A percentile compares a stretch with the other conserved stretches of the same genome.
These are phyloP conservation scores for Cystoderma amianthinum DNA, from an alignment of 768 basidiomycete genomes.

Conservation along the genomic window DNA sequence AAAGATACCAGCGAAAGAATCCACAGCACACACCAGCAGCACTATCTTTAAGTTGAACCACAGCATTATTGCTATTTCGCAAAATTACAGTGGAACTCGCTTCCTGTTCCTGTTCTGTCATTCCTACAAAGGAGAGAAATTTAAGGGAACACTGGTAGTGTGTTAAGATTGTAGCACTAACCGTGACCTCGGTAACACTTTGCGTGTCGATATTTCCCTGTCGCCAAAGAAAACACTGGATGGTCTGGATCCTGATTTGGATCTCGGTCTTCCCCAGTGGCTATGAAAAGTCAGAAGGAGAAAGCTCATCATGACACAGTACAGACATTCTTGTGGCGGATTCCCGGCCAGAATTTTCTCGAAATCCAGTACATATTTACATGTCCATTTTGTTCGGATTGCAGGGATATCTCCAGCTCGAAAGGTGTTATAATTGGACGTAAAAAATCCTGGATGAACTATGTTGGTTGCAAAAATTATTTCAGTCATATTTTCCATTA, in stretches of 20 bases:
- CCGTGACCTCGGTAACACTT: conserved; percentile 60
- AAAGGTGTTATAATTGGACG: conserved; percentile 91
- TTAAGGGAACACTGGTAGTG: no score
- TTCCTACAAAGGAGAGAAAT: no score
- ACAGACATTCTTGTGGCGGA: neutral
- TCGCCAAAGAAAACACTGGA: conserved; percentile 81
- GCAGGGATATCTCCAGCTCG: conserved; percentile 80
- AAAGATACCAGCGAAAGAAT: neutral
- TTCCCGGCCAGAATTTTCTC: conserved; percentile 38
- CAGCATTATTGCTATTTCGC: conserved; percentile 55
- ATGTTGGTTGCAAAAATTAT: neutral
- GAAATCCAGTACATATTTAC: conserved; percentile 76
- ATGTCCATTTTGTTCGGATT: conserved; percentile 67
- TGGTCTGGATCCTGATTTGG: conserved; percentile 47
- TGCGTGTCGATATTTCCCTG: conserved; percentile 78
- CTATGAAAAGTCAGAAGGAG: no score
- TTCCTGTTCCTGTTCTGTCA: no score
- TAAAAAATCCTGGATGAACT: conserved; percentile 75
- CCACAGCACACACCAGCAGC: conserved; percentile 56
- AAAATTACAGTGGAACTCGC: conserved; percentile 37
- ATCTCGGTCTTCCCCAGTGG: neutral
- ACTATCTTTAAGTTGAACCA: conserved; percentile 52
- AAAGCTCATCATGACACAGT: no score
- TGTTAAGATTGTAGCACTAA: no score
- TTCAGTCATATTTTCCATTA: conserved; percentile 68